Conservation (phyloP, 2,329 filamentous ascomycete genomes). For the Colletotrichum sp. region DNA sequence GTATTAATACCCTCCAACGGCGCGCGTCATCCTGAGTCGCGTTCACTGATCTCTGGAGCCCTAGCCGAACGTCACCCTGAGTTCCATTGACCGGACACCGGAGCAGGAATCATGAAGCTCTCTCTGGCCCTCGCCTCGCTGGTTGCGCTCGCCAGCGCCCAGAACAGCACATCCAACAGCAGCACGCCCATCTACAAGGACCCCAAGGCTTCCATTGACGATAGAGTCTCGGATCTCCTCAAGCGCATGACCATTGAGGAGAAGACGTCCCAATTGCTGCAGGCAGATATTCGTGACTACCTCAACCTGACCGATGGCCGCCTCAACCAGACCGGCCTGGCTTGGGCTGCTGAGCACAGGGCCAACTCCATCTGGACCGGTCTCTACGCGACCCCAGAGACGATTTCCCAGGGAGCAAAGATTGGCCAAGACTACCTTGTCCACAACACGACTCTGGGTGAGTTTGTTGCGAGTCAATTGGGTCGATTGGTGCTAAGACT, state of each 20-base stretch:
- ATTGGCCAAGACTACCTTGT: conserved; percentile 72
- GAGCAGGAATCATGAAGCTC: conserved; percentile 32
- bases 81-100: background rate
- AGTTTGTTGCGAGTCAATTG: background rate
- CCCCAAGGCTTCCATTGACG: conserved; percentile 64
- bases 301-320: conserved; percentile 69
- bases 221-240: conserved; percentile 70
- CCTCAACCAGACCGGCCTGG: conserved; percentile 72
- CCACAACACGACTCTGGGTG: conserved; percentile 45
- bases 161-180: conserved; percentile 24
- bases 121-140: conserved; percentile 26
- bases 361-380: conserved; percentile 78
- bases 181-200: conserved; percentile 64
- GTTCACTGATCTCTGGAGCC: background rate
- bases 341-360: conserved; percentile 68
- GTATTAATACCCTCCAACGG: conserved; percentile 23
- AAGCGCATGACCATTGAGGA: conserved; percentile 77
- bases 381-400: conserved; percentile 67
- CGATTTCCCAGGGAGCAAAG: conserved; percentile 67
- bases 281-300: conserved; percentile 77
- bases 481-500: conserved; percentile 44
- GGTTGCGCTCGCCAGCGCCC: conserved; percentile 27
- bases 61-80: conserved; percentile 6
- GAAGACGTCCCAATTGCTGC: conserved; percentile 72
- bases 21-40: background rate